Evolutionary conservation across 441 rosid species (phyloP).

Genomic region (Erysimum pusillum): DNA sequence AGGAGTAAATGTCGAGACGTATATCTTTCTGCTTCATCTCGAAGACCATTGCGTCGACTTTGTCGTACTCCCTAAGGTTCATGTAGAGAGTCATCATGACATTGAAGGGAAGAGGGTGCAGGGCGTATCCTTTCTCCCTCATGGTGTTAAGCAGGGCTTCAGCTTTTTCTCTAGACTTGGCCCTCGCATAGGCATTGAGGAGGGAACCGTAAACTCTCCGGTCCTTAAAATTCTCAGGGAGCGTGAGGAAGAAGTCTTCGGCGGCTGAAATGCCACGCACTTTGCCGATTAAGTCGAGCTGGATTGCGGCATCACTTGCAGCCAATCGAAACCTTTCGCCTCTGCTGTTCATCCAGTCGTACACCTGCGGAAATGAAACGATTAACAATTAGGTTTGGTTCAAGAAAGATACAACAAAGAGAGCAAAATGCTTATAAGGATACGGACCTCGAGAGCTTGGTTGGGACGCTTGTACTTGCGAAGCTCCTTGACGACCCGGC

Average conservation of each 20-base stretch:
- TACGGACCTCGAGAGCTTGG: slow-evolving; percentile 87
- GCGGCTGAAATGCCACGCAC: slow-evolving; percentile 81
- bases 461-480: slow-evolving; percentile 80
- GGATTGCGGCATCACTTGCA: slow-evolving; percentile 92
- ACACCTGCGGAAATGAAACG: slow-evolving; percentile 59
- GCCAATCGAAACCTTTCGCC: slow-evolving; percentile 75
- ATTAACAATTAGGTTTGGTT: slow-evolving; percentile 2
- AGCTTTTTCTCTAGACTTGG: slow-evolving; percentile 70
- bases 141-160: slow-evolving; percentile 68
- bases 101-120: slow-evolving; percentile 83
- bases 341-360: slow-evolving; percentile 90
- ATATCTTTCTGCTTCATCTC: slow-evolving; percentile 81
- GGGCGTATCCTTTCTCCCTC: slow-evolving; percentile 73
- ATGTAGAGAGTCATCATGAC: slow-evolving; percentile 97
- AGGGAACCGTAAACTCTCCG: slow-evolving; percentile 85
- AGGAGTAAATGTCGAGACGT: slow-evolving; percentile 80
- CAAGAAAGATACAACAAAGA: not conserved
- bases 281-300: slow-evolving; percentile 85
- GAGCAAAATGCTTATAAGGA: not conserved
- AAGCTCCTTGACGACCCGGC: slow-evolving; percentile 89
- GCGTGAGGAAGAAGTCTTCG: slow-evolving; percentile 63
- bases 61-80: slow-evolving; percentile 77
- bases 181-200: slow-evolving; percentile 77
- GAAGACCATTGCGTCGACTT: slow-evolving; percentile 69
- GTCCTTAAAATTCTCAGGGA: slow-evolving; percentile 76